Percentiles rank a stretch among this genome's conserved stretches.
phyloP scores from a whole-genome alignment of 768 basidiomycete genomes.

The Termitomyces titanicus region DNA sequence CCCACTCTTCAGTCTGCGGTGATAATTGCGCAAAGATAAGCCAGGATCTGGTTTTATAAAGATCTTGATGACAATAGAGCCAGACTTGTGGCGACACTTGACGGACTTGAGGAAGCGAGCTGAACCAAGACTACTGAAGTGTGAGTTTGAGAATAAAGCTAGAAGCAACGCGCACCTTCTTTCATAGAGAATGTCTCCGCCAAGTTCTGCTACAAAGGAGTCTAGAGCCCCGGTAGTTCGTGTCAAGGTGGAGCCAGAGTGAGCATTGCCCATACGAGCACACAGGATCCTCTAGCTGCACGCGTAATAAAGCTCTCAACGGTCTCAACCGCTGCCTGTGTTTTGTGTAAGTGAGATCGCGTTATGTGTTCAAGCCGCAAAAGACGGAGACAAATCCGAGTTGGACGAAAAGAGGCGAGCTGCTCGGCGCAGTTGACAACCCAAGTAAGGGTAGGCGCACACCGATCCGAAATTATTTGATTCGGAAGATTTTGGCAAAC shows the following conservation, averaged over 20 bases:
- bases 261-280: constrained; percentile 68
- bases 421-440: no score
- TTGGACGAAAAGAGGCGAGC: neutral
- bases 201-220: constrained; percentile 87
- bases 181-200: constrained; percentile 85
- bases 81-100: constrained; percentile 79
- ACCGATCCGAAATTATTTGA: neutral
- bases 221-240: constrained; percentile 80
- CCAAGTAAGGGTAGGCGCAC: no score
- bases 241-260: constrained; percentile 67
- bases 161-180: constrained; percentile 58
- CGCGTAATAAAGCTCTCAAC: neutral
- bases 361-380: neutral
- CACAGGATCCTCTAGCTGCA: neutral
- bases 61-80: constrained; percentile 87
- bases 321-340: neutral
- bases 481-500: neutral
- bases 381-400: neutral
- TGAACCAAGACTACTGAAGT: constrained; percentile 20
- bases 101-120: constrained; percentile 67
- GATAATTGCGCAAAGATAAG: constrained; percentile 70
- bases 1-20: constrained; percentile 74
- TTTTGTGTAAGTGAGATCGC: neutral
- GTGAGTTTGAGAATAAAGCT: neutral
- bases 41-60: constrained; percentile 94